Percentiles rank a stretch among this genome's conserved stretches.
Conservation (phyloP, 179 eudicot species). For the Vitellaria paradoxa region DNA sequence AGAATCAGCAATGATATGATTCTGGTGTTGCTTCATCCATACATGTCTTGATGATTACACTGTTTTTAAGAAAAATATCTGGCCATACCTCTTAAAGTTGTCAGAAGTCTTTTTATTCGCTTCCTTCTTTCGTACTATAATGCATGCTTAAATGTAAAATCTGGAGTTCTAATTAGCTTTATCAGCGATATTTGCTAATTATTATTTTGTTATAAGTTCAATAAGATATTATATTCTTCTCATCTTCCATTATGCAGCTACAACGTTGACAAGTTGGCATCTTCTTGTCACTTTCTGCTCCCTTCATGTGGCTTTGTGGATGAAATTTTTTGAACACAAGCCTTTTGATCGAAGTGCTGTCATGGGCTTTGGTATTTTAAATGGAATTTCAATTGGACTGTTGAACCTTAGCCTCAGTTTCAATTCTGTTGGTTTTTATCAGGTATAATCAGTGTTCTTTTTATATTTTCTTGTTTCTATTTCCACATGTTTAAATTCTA, state of each 20-base stretch:
- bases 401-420: constrained; percentile 80
- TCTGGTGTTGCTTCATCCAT: no score
- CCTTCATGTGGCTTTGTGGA: constrained; percentile 66
- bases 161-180: no score
- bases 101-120: neutral
- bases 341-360: constrained; percentile 72
- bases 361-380: constrained; percentile 73
- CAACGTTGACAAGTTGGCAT: constrained; percentile 93
- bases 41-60: no score
- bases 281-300: constrained; percentile 84
- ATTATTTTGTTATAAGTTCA: no score
- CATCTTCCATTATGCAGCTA: constrained; percentile 36
- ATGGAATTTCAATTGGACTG: constrained; percentile 81
- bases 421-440: constrained; percentile 87
- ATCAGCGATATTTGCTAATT: no score
- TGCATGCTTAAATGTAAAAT: no score
- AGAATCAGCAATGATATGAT: no score
- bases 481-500: neutral
- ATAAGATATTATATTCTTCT: neutral
- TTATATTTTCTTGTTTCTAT: neutral
- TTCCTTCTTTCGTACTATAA: no score
- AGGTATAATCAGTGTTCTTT: constrained; percentile 31
- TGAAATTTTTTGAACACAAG: constrained; percentile 81
- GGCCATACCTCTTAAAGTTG: no score
- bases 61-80: no score